Percentiles rank a stretch among this genome's conserved stretches.
phyloP scores from a whole-genome alignment of 257 asterid genomes.

The Solanum lycopersicoides region DNA sequence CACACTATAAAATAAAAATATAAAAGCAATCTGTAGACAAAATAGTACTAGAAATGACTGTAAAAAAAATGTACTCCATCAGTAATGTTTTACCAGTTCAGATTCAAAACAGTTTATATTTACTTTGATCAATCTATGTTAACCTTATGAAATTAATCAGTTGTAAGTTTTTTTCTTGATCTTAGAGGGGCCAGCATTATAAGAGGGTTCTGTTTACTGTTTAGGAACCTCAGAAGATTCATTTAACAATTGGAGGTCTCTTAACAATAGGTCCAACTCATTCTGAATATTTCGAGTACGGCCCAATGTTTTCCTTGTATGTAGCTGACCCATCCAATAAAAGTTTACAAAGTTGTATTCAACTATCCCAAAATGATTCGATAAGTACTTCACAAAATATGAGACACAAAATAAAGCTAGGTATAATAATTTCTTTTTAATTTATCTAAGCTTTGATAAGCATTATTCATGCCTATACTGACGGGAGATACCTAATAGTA shows the following conservation, averaged over 20 bases:
- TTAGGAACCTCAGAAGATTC: background rate
- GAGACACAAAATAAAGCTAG: too few species aligned
- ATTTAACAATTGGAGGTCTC: background rate
- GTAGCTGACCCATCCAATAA: background rate
- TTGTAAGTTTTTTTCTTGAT: background rate
- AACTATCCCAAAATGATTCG: background rate
- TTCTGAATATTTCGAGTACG: background rate
- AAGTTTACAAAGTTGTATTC: background rate
- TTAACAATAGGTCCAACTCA: background rate
- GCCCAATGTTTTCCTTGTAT: background rate
- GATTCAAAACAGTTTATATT: background rate
- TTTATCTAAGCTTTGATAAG: too few species aligned
- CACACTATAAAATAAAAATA: background rate
- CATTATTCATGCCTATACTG: too few species aligned
- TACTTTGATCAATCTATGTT: background rate
- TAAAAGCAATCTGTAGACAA: background rate
- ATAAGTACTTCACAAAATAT: too few species aligned
- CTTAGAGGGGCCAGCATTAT: background rate
- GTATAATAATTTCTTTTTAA: too few species aligned
- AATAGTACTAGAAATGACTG: background rate
- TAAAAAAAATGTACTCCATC: background rate
- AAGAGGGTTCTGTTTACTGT: background rate
- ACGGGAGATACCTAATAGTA: too few species aligned
- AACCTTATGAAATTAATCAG: background rate
- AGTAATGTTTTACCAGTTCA: background rate